phyloP scores from a whole-genome alignment of 495 filamentous ascomycete species.

The Penicillium parvum region DNA sequence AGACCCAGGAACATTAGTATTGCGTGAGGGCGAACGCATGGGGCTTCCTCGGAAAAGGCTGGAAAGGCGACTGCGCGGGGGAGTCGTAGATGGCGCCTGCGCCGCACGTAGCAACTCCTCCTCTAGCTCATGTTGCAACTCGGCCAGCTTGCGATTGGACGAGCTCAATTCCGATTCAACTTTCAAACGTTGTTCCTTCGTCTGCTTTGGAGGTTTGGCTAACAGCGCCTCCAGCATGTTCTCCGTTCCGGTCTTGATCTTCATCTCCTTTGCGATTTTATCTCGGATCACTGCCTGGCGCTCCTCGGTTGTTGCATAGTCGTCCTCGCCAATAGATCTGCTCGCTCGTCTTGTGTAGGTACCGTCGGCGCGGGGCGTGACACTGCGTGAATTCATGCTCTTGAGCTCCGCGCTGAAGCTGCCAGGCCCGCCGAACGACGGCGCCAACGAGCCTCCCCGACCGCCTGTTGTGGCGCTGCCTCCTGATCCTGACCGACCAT shows the following conservation, averaged over 20 bases:
- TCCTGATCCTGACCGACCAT: constrained; percentile 54
- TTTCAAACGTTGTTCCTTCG: constrained; percentile 78
- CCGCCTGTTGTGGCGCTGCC: constrained; percentile 57
- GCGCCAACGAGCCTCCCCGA: constrained; percentile 58
- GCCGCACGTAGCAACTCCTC: constrained; percentile 61
- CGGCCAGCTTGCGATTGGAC: constrained; percentile 84
- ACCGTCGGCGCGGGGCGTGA: constrained; percentile 64
- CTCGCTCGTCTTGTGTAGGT: constrained; percentile 51
- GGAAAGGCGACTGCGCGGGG: constrained; percentile 62
- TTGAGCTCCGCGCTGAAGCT: constrained; percentile 91
- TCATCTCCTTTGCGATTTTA: constrained; percentile 85
- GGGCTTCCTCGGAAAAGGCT: constrained; percentile 62
- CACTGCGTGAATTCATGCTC: constrained; percentile 64
- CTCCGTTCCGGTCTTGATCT: constrained; percentile 96
- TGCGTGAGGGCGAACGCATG: constrained; percentile 62
- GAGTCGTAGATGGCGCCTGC: constrained; percentile 61
- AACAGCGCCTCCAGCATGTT: constrained; percentile 93
- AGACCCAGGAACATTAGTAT: constrained; percentile 27
- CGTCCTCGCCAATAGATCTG: constrained; percentile 60
- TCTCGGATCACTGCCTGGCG: constrained; percentile 70
- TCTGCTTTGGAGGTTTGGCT: constrained; percentile 92
- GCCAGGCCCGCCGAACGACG: constrained; percentile 67
- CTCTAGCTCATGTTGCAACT: constrained; percentile 74
- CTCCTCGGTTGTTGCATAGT: constrained; percentile 61
- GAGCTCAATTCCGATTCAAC: constrained; percentile 89